phyloP scores from a whole-genome alignment of 2,329 filamentous ascomycete genomes.

The Beauveria pseudobassiana region DNA sequence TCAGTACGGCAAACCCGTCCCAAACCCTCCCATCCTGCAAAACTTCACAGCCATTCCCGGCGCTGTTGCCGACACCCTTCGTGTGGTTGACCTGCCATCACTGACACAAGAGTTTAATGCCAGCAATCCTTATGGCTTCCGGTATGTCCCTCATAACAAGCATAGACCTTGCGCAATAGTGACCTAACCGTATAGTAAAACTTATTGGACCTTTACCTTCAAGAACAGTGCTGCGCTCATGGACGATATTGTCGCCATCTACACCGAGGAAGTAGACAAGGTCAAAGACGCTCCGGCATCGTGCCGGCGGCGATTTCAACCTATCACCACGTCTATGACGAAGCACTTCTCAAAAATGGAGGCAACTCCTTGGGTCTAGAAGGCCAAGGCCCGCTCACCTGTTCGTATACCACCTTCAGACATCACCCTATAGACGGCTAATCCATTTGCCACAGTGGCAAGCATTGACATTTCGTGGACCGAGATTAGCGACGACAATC shows the following conservation, averaged over 20 bases:
- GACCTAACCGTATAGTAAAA: constrained; percentile 13
- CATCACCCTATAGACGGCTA: neutral
- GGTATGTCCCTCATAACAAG: constrained; percentile 10
- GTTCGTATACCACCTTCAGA: constrained; percentile 3
- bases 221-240: constrained; percentile 15
- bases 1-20: constrained; percentile 15
- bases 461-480: constrained; percentile 22
- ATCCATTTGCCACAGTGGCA: constrained; percentile 13
- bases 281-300: constrained; percentile 17
- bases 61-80: constrained; percentile 15
- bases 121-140: constrained; percentile 18
- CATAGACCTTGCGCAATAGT: no score
- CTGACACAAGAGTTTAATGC: constrained; percentile 18
- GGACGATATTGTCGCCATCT: constrained; percentile 18
- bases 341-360: constrained; percentile 26
- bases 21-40: constrained; percentile 15
- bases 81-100: constrained; percentile 13
- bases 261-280: constrained; percentile 17
- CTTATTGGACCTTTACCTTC: constrained; percentile 18
- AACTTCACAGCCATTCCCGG: constrained; percentile 18
- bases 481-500: constrained; percentile 25
- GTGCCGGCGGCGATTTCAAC: constrained; percentile 28
- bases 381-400: constrained; percentile 19
- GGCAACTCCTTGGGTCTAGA: constrained; percentile 26
- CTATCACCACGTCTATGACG: constrained; percentile 30